A percentile compares a stretch with the other conserved stretches of the same genome.
phyloP scores from a whole-genome alignment of 1,284 basidiomycete species.

The Entoloma clypeatum region DNA sequence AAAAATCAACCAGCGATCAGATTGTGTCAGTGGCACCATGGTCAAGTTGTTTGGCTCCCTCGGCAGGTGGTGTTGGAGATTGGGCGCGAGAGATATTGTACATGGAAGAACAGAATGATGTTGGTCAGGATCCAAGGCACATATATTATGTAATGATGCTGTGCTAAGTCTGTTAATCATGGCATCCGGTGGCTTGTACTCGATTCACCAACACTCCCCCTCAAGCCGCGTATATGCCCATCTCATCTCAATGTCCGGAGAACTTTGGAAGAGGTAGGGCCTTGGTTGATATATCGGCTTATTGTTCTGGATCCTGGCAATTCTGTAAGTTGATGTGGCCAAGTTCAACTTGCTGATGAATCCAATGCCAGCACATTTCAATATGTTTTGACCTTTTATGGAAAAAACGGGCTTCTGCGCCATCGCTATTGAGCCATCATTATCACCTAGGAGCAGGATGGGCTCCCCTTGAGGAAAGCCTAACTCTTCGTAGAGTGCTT shows the following conservation, averaged over 20 bases:
- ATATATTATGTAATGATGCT: no score
- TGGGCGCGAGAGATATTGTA: no score
- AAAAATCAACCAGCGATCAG: no score
- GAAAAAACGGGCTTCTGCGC: conserved; percentile 4
- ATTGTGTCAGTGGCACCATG: no score
- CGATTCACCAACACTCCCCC: conserved; percentile 7
- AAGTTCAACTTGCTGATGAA: neutral
- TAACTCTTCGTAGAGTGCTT: conserved; percentile 2
- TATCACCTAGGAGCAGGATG: conserved; percentile 1
- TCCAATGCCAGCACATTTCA: no score
- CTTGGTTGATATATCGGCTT: conserved; percentile 2
- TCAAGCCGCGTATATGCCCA: conserved; percentile 1
- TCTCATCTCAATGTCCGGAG: neutral
- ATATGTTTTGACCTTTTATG: conserved; percentile 5
- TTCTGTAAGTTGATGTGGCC: neutral
- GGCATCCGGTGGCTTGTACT: no score
- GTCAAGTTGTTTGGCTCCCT: no score
- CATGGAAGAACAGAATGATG: no score
- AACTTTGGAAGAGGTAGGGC: neutral
- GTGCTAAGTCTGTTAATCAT: no score
- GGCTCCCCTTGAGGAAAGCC: conserved; percentile 2
- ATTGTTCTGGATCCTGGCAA: conserved; percentile 7
- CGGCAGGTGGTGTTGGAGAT: no score
- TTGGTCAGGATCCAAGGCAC: no score
- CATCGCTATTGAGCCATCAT: conserved; percentile 5